Evolutionary conservation across 2,329 filamentous ascomycete genomes (phyloP).

Genomic region (Penicillium sp.): DNA sequence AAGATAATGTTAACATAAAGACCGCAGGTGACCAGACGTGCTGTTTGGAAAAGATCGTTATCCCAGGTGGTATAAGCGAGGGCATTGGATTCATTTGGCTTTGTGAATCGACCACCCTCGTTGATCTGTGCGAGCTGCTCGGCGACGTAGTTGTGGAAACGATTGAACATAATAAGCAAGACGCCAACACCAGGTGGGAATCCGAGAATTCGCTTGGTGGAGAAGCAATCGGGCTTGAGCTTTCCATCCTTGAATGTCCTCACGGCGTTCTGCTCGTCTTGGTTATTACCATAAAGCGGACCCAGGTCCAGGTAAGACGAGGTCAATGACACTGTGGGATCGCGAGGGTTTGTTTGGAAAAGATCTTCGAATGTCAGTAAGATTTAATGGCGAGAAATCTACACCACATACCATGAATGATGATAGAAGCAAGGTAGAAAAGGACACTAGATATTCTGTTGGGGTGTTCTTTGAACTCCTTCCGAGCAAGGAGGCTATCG

Average conservation of each 20-base stretch:
- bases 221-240: conserved; percentile 71
- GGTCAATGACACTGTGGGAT: conserved; percentile 65
- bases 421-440: conserved; percentile 73
- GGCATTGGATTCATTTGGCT: conserved; percentile 40
- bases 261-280: conserved; percentile 63
- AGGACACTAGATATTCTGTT: conserved; percentile 74
- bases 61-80: conserved; percentile 43
- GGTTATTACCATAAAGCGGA: conserved; percentile 70
- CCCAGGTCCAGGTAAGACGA: conserved; percentile 75
- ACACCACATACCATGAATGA: conserved; percentile 53
- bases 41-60: conserved; percentile 56
- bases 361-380: conserved; percentile 49
- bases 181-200: conserved; percentile 71
- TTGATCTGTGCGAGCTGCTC: conserved; percentile 67
- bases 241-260: conserved; percentile 67
- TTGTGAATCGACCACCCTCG: conserved; percentile 68
- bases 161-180: conserved; percentile 68
- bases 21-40: conserved; percentile 56
- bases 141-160: conserved; percentile 70
- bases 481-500: conserved; percentile 66
- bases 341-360: conserved; percentile 65
- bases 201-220: conserved; percentile 64
- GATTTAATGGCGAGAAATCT: neutral
- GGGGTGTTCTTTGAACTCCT: conserved; percentile 65
- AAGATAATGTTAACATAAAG: conserved; percentile 59